Base-by-base conservation (phyloP, 306 rosid species). In the Crataegus laevigata region DNA sequence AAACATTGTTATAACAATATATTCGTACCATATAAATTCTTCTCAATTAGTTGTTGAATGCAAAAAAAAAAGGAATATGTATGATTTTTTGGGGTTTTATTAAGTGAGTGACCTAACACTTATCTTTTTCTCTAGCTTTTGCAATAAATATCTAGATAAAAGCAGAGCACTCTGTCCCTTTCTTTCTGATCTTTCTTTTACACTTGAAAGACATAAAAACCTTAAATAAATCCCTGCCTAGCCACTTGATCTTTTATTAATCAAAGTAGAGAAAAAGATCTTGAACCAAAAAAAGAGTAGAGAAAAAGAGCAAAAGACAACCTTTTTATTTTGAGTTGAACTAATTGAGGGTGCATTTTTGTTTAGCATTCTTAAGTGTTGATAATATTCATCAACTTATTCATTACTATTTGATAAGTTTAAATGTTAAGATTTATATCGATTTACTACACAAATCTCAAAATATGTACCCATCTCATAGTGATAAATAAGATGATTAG, bases 111-210 rank as follows among this genome's bases (percentile, higher is more conserved):
- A 29, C 28, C 58, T 1, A 17, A 18, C 21, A 12, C 65, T 43
- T 75, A 51, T 74, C 65, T 25, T 75, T 69, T 68, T 71, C 60
- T 68, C 75, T 28, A n/a, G 34, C 77, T 63, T 64, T 75, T 57
- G 64, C 54, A 70, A 29, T 50, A 21, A 50, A 61, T 43, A 26
- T 14, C 19, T 14, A 60, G 50, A n/a, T 42, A 60, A 68, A 68
- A 68, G 63, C 55, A 19, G 47, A 79, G 47, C 65, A 45, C 66
- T 68, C 69, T 21, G 11, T 51, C 42, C 13, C 68, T 67, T 58
- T 59, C 58, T 45, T 32, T 43, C 61, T 21, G 14, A 43, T 67
- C 30, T 32, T 24, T 30, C 32, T 57, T 29, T 30, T 32, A 0
- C 10, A 43, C 6, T 29, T 19, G 19, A 45, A 45, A 4, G 19